A percentile compares a stretch with the other conserved stretches of the same genome.
phyloP scores from a whole-genome alignment of 2,329 filamentous ascomycete genomes.

The Pseudogymnoascus destructans region DNA sequence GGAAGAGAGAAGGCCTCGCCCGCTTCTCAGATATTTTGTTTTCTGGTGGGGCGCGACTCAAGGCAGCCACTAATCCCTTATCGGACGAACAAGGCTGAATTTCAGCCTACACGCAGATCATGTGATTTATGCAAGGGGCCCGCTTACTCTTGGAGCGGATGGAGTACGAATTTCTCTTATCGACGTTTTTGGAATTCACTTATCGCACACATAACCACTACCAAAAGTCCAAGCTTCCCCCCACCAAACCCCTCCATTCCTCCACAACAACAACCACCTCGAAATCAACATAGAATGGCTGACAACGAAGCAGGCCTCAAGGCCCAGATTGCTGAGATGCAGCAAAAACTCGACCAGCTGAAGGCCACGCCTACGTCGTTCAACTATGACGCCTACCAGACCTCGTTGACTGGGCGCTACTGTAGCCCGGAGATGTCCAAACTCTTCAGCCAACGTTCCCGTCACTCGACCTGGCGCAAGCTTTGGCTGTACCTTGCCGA shows the following conservation, averaged over 20 bases:
- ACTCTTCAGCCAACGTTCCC: conserved; percentile 65
- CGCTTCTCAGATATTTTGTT: conserved; percentile 9
- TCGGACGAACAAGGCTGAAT: background rate
- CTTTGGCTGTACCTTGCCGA: conserved; percentile 79
- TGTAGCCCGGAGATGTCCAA: conserved; percentile 61
- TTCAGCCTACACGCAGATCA: background rate
- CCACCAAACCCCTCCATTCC: conserved; percentile 6
- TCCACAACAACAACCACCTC: background rate
- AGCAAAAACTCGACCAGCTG: conserved; percentile 3
- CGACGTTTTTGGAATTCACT: conserved; percentile 4
- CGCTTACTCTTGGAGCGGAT: background rate
- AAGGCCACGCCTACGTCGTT: conserved; percentile 17
- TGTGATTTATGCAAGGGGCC: conserved; percentile 6
- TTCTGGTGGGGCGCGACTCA: conserved; percentile 7
- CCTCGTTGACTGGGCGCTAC: conserved; percentile 59
- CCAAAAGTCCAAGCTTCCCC: conserved; percentile 6
- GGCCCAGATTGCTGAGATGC: background rate
- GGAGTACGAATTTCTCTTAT: conserved; percentile 5
- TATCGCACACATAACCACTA: conserved; percentile 2
- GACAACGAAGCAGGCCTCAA: conserved; percentile 4
- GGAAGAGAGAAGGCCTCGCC: background rate
- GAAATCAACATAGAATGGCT: conserved; percentile 1
- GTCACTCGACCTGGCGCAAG: conserved; percentile 68
- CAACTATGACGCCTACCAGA: conserved; percentile 45
- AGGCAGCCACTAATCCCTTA: conserved; percentile 8